Base-by-base conservation (phyloP, 805 yeast species). In the Pichia sporocuriosa region DNA sequence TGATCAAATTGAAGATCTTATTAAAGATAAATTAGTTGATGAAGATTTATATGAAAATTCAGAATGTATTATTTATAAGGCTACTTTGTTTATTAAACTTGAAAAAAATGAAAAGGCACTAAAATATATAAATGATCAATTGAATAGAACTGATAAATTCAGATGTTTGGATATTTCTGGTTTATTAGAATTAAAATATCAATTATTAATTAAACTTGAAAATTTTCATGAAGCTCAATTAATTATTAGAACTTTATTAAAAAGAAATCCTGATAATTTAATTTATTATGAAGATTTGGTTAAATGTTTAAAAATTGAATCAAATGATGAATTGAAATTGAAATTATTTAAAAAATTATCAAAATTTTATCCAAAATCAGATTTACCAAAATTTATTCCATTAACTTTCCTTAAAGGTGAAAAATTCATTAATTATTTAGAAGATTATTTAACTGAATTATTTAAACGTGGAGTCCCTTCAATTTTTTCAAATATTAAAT, bases 381-480 rank as follows among this genome's bases (percentile, higher is more conserved):
- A 88, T 56, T 80, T 90, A 22, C 88, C 93, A 23, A 72, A 72
- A 50, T 78, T 75, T 49, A 71, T 87, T 37, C 97, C 97, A 12
- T 70, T 90, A 56, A 73, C 83, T 0, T 85, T 86, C 50, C 65
- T 84, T 32, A 65, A 73, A 11, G 79, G 81, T 13, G 30, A 37
- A 5, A 57, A 57, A 31, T 68, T 73, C 22, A 59, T 69, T 35
- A 45, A 45, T 9, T 72, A 73, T 40, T 78, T 75, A 6, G 52
- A 62, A 24, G 58, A 59, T 2, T 93, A 88, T 58, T 62, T 89
- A 35, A 44, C 72, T 5, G 61, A 69, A 4, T 84, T 81, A 55
- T 72, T 93, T 53, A 65, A 72, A 47, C 73, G 87, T 42, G 94
- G 95, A 31, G 93, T 88, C 26, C 97, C 97, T 4, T 84, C 96